A percentile compares a stretch with the other conserved stretches of the same genome.
Evolutionary conservation across 169 alveolate genomes (phyloP).

Genomic region (Eimeria necatrix): DNA sequence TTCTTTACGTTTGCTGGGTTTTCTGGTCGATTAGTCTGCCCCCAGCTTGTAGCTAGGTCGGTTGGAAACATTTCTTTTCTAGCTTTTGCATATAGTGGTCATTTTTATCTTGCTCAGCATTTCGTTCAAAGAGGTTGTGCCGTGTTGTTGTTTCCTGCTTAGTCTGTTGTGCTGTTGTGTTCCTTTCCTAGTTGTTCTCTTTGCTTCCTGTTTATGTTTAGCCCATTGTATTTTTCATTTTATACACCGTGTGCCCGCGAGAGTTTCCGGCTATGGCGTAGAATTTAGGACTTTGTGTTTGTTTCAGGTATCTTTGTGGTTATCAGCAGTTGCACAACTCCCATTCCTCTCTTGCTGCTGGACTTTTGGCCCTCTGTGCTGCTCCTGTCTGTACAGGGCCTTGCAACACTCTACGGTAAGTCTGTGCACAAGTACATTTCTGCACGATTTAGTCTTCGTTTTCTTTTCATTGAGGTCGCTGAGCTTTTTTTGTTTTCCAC

Average conservation of each 20-base stretch:
- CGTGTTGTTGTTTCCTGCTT: background rate
- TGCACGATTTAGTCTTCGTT: no score
- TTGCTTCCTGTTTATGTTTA: background rate
- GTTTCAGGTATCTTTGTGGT: conserved; percentile 69
- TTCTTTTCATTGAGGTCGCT: no score
- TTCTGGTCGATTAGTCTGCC: no score
- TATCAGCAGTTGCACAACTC: conserved; percentile 77
- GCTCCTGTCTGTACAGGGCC: conserved; percentile 69
- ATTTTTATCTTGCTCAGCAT: background rate
- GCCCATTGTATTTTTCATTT: background rate
- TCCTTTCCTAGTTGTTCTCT: background rate
- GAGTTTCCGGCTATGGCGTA: no score
- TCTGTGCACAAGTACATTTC: background rate
- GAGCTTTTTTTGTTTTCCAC: no score
- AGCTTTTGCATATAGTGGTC: background rate
- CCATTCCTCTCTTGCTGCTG: conserved; percentile 76
- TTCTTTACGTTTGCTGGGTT: no score
- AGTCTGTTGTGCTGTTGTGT: background rate
- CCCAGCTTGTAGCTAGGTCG: no score
- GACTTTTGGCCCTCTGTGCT: conserved; percentile 68
- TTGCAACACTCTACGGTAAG: conserved; percentile 75
- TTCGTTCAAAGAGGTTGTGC: background rate
- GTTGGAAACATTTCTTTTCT: no score
- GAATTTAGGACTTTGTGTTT: background rate
- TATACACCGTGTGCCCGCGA: no score